These are phyloP conservation scores for Physcomitrium patens DNA, from an alignment of 225 moss, liverwort and hornwort species.

Conservation along the genomic window DNA sequence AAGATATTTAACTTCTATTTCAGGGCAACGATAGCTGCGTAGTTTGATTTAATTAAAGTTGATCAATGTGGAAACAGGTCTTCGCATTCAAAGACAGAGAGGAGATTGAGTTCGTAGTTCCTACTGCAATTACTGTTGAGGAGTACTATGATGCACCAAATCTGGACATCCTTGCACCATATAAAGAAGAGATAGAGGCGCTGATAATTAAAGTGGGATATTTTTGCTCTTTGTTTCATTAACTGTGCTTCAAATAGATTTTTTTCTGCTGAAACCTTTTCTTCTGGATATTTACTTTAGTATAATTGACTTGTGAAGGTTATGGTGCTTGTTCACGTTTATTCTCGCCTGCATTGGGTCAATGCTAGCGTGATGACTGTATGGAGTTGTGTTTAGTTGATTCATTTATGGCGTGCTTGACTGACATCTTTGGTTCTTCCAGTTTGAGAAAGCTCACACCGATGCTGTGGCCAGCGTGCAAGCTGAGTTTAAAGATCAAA, in stretches of 20 bases:
- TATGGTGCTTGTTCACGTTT: slow-evolving; percentile 14
- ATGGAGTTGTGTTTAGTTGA: not conserved
- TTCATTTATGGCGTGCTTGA: not conserved
- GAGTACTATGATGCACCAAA: slow-evolving; percentile 63
- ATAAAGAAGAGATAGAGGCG: slow-evolving; percentile 55
- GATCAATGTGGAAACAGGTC: slow-evolving; percentile 53
- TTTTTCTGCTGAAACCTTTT: not conserved
- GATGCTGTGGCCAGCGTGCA: slow-evolving; percentile 37
- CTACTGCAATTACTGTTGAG: slow-evolving; percentile 73
- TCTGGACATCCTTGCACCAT: slow-evolving; percentile 46
- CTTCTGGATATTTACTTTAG: not conserved
- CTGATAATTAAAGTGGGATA: slow-evolving; percentile 65
- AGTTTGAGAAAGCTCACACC: slow-evolving; percentile 61
- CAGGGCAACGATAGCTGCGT: not conserved
- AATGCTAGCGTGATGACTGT: not conserved
- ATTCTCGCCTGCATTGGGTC: not conserved
- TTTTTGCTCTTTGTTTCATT: not conserved
- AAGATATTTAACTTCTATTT: not conserved
- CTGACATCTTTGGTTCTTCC: slow-evolving; percentile 18
- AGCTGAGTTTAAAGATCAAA: slow-evolving; percentile 77
- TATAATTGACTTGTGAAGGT: not conserved
- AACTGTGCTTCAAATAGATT: slow-evolving; percentile 4
- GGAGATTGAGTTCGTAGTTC: slow-evolving; percentile 82
- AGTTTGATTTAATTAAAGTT: not conserved
- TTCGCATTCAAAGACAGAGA: slow-evolving; percentile 85